These are phyloP conservation scores for Anisodus acutangulus DNA, from an alignment of 257 asterid genomes.

Conservation along the genomic window DNA sequence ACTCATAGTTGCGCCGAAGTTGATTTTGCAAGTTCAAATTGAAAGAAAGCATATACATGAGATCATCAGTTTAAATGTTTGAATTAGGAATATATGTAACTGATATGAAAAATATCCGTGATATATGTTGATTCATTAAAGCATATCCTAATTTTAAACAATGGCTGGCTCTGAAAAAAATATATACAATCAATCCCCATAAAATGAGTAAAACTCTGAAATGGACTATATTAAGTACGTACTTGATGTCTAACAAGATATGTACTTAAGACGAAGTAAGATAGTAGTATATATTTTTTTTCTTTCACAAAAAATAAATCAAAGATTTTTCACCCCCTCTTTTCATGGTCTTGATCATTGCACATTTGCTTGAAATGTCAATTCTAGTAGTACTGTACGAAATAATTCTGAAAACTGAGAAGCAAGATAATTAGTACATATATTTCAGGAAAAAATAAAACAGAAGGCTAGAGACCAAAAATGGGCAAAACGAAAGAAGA, in stretches of 20 bases:
- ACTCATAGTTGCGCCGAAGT: neutral
- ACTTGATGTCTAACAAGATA: neutral
- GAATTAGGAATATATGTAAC: slow-evolving; percentile 6
- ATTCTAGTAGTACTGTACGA: neutral
- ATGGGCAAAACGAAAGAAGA: slow-evolving; percentile 33
- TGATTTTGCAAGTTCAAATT: slow-evolving; percentile 14
- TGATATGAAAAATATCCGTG: neutral
- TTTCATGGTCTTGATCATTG: neutral
- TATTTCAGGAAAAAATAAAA: too few species aligned
- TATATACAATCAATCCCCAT: neutral
- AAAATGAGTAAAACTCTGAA: neutral
- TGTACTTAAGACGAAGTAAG: too few species aligned
- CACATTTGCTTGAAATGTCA: neutral
- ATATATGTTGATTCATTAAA: slow-evolving; percentile 7
- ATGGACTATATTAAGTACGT: neutral
- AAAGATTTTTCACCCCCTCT: neutral
- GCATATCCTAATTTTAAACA: neutral
- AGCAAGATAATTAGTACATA: too few species aligned
- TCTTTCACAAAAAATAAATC: neutral
- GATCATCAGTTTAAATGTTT: neutral
- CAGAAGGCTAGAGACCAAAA: slow-evolving; percentile 25
- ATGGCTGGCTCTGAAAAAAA: neutral
- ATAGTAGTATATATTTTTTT: too few species aligned
- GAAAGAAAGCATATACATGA: neutral
- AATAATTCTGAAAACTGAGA: slow-evolving; percentile 2